phyloP scores from a whole-genome alignment of 345 rosid species.

The Arabis hirsuta region DNA sequence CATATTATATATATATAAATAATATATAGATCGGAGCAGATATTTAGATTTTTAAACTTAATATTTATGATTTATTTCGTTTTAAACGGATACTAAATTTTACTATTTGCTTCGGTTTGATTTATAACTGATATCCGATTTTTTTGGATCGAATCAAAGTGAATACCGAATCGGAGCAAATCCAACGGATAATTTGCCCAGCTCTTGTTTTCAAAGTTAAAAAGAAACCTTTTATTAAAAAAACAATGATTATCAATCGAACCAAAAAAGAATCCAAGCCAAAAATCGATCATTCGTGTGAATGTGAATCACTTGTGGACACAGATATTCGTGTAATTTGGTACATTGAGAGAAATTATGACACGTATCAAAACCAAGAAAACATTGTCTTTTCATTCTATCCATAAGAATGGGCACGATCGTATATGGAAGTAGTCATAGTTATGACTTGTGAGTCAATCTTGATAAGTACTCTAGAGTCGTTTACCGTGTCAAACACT shows the following conservation, averaged over 20 bases:
- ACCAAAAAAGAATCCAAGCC: neutral
- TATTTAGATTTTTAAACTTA: no score
- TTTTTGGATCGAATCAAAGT: no score
- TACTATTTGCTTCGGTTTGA: no score
- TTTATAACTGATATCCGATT: no score
- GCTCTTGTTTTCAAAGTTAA: no score
- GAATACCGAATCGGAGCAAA: no score
- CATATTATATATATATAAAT: no score
- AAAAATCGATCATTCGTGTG: neutral
- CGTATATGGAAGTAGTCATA: neutral
- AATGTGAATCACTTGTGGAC: neutral
- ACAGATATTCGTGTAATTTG: neutral
- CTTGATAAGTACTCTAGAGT: constrained; percentile 16
- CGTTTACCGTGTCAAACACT: constrained; percentile 18
- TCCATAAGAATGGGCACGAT: constrained; percentile 15
- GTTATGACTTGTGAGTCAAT: constrained; percentile 6
- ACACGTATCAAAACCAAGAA: neutral
- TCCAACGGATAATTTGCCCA: no score
- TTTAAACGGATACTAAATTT: no score
- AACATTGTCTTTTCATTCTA: neutral
- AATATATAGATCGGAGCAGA: no score
- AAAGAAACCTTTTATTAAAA: no score
- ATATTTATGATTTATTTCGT: no score
- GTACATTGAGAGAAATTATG: neutral
- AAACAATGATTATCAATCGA: neutral